A percentile compares a stretch with the other conserved stretches of the same genome.
These are phyloP conservation scores for Amniculicola lignicola DNA, from an alignment of 495 filamentous ascomycete species.

Conservation along the genomic window DNA sequence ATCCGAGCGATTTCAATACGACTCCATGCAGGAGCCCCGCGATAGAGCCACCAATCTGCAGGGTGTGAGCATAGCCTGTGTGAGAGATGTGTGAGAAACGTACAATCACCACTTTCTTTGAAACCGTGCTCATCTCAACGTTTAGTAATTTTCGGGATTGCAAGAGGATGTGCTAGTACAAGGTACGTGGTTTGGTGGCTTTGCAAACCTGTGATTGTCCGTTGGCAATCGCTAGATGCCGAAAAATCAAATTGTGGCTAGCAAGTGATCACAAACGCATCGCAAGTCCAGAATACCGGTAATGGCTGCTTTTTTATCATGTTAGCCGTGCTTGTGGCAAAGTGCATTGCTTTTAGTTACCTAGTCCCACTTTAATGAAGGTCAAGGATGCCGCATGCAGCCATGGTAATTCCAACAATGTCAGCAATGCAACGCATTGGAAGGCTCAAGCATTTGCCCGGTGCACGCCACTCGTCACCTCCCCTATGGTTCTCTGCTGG, in stretches of 20 bases:
- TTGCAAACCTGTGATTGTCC: background rate
- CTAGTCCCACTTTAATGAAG: background rate
- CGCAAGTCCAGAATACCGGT: background rate
- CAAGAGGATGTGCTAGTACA: background rate
- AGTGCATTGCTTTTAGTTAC: background rate
- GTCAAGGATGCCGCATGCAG: background rate
- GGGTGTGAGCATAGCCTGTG: background rate
- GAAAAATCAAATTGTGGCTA: background rate
- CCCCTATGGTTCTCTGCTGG: background rate
- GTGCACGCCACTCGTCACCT: background rate
- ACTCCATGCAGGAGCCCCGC: constrained; percentile 41
- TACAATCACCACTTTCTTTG: background rate
- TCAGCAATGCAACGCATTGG: background rate
- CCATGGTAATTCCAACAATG: background rate
- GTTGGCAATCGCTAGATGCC: background rate
- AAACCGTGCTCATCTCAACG: background rate
- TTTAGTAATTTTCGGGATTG: background rate
- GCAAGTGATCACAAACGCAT: background rate
- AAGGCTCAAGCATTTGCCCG: background rate
- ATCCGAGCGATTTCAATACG: constrained; percentile 38
- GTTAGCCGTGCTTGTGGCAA: background rate
- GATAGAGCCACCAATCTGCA: constrained; percentile 42
- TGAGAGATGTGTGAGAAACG: background rate
- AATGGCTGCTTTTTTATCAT: background rate
- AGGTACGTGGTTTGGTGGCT: background rate